phyloP scores from a whole-genome alignment of 2,329 filamentous ascomycete species.

The Zarea fungicola region DNA sequence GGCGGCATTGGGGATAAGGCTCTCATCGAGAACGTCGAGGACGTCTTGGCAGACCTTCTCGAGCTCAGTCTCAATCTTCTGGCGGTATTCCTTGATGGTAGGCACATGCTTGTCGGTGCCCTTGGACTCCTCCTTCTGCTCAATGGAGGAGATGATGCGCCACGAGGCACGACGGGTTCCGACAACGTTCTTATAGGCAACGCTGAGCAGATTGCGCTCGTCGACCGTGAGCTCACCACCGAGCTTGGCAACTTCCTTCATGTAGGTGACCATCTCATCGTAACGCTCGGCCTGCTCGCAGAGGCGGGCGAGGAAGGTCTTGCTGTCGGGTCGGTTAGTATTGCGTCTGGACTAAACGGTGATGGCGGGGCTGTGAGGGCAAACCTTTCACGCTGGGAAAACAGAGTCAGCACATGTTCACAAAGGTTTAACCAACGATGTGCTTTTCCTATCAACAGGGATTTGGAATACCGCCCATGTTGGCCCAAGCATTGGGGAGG shows the following conservation, averaged over 20 bases:
- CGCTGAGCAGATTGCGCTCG: constrained; percentile 97
- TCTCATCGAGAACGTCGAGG: constrained; percentile 87
- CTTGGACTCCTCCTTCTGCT: constrained; percentile 99
- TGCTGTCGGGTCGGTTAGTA: constrained; percentile 54
- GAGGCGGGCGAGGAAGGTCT: constrained; percentile 99
- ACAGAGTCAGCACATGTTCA: constrained; percentile 5
- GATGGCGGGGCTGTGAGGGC: constrained; percentile 24
- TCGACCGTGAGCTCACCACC: constrained; percentile 81
- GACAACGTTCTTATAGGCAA: constrained; percentile 99
- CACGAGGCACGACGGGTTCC: constrained; percentile 97
- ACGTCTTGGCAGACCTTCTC: constrained; percentile 98
- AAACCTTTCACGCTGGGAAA: constrained; percentile 62
- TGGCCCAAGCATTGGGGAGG: constrained; percentile 1
- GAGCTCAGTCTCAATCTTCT: constrained; percentile 96
- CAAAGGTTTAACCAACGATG: neutral
- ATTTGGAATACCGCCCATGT: neutral
- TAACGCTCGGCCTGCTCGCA: constrained; percentile 99
- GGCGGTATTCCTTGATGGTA: constrained; percentile 94
- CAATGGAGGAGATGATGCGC: constrained; percentile 99
- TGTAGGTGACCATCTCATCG: constrained; percentile 99
- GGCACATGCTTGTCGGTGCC: constrained; percentile 90
- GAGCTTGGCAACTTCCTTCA: constrained; percentile 98
- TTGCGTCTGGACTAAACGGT: constrained; percentile 16
- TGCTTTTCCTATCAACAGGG: neutral
- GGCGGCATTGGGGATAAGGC: constrained; percentile 91